These are phyloP conservation scores for Millerozyma acaciae DNA, from an alignment of 805 yeast species.

Conservation along the genomic window DNA sequence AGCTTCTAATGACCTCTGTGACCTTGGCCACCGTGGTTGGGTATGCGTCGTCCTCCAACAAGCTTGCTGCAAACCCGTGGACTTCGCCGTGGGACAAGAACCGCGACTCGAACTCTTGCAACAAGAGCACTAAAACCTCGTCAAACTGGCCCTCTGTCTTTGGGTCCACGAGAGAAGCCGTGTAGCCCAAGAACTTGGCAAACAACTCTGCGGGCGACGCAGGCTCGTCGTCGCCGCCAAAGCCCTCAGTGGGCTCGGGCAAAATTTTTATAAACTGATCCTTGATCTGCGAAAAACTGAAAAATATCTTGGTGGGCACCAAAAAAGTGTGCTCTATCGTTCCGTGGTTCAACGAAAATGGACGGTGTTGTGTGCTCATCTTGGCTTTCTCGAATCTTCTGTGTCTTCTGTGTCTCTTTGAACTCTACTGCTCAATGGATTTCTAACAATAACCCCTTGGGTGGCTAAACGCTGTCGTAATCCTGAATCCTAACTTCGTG, in stretches of 20 bases:
- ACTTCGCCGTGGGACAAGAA: slow-evolving; percentile 66
- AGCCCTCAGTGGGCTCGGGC: slow-evolving; percentile 78
- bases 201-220: slow-evolving; percentile 80
- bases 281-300: slow-evolving; percentile 80
- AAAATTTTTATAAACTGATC: slow-evolving; percentile 78
- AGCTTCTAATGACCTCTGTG: slow-evolving; percentile 71
- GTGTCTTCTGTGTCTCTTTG: slow-evolving; percentile 2
- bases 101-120: slow-evolving; percentile 81
- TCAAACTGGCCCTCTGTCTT: slow-evolving; percentile 52
- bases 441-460: too few species aligned
- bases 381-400: slow-evolving; percentile 1
- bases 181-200: slow-evolving; percentile 77
- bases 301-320: slow-evolving; percentile 77
- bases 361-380: slow-evolving; percentile 47
- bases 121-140: slow-evolving; percentile 64
- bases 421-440: too few species aligned
- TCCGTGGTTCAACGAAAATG: slow-evolving; percentile 81
- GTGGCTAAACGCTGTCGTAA: too few species aligned
- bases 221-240: slow-evolving; percentile 85
- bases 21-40: slow-evolving; percentile 72
- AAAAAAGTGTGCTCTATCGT: slow-evolving; percentile 82
- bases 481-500: too few species aligned
- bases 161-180: slow-evolving; percentile 47
- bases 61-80: slow-evolving; percentile 78
- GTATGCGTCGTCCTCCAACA: slow-evolving; percentile 48